These are phyloP conservation scores for Pseudogymnoascus sp. DNA, from an alignment of 2,329 filamentous ascomycete species.

Conservation along the genomic window DNA sequence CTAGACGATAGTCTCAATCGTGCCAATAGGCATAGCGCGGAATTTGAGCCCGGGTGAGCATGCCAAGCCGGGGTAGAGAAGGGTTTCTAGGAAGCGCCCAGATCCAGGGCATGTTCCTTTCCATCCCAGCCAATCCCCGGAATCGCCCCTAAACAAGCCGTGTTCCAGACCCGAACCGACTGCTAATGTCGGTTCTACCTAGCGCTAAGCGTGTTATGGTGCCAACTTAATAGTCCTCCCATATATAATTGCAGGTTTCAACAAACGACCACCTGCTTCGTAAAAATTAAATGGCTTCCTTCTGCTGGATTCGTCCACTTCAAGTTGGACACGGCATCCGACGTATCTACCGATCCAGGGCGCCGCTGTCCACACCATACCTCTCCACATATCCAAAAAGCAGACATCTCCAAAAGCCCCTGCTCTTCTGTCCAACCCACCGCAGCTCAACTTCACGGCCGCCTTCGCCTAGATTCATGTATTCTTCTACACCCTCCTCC, in stretches of 20 bases:
- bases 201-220: not conserved
- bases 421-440: not conserved
- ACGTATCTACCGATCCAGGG: not conserved
- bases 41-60: not conserved
- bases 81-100: not conserved
- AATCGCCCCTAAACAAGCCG: not conserved
- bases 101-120: not conserved
- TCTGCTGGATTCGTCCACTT: not conserved
- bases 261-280: not conserved
- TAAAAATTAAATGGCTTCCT: not conserved
- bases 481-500: not conserved
- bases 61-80: not conserved
- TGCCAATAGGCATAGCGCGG: too few relatives aligned
- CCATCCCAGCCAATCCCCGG: not conserved
- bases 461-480: not conserved
- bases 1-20: too few relatives aligned
- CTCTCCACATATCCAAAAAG: not conserved
- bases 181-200: not conserved
- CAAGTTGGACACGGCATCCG: not conserved
- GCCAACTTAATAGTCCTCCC: not conserved
- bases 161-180: not conserved
- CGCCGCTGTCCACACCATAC: not conserved
- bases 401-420: not conserved
- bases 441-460: not conserved
- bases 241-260: not conserved